These are phyloP conservation scores for Stemphylium beticola DNA, from an alignment of 2,329 filamentous ascomycete species.

Conservation along the genomic window DNA sequence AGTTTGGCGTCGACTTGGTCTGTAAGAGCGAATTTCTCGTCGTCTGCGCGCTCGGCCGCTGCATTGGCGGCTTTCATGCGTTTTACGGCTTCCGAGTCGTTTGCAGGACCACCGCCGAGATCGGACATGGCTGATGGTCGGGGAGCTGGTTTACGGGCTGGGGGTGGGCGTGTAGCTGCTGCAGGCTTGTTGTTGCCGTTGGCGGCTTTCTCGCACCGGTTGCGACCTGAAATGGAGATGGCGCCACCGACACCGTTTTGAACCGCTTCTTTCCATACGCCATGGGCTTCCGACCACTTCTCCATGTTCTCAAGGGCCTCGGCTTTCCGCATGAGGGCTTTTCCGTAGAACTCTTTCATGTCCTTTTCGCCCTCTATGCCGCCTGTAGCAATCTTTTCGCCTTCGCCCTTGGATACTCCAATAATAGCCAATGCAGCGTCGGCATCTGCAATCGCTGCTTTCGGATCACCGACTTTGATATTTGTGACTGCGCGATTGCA, in stretches of 20 bases:
- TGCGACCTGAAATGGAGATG: slow-evolving; percentile 81
- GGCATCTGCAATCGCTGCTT: slow-evolving; percentile 82
- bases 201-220: slow-evolving; percentile 87
- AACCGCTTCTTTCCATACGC: slow-evolving; percentile 81
- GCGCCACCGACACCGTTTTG: slow-evolving; percentile 85
- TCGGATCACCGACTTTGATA: slow-evolving; percentile 90
- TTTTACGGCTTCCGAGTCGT: slow-evolving; percentile 76
- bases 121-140: slow-evolving; percentile 52
- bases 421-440: slow-evolving; percentile 82
- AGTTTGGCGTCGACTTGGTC: slow-evolving; percentile 85
- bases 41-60: slow-evolving; percentile 83
- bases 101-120: slow-evolving; percentile 52
- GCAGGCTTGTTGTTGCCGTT: slow-evolving; percentile 39
- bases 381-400: slow-evolving; percentile 76
- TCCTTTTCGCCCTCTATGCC: slow-evolving; percentile 69
- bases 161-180: slow-evolving; percentile 35
- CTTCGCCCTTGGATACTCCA: slow-evolving; percentile 77
- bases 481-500: slow-evolving; percentile 90
- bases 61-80: slow-evolving; percentile 83
- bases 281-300: slow-evolving; percentile 83
- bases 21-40: slow-evolving; percentile 88
- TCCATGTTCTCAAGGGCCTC: slow-evolving; percentile 96
- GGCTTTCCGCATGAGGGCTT: slow-evolving; percentile 91
- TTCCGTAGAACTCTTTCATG: slow-evolving; percentile 92
- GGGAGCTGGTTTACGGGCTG: slow-evolving; percentile 32